phyloP scores from a whole-genome alignment of 495 filamentous ascomycete genomes.

The Xylaria castorea region DNA sequence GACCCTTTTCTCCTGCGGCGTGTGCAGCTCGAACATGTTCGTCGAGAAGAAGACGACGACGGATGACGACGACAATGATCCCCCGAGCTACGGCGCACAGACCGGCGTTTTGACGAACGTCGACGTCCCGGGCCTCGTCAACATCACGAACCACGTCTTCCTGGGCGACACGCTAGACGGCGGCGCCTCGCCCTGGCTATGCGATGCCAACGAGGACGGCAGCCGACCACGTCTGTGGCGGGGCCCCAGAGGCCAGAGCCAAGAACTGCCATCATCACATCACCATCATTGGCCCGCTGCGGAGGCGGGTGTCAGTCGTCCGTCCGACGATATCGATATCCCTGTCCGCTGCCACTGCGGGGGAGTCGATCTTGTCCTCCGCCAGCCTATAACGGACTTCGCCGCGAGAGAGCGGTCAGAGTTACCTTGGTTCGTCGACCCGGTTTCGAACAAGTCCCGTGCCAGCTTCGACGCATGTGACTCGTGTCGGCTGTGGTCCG shows the following conservation, averaged over 20 bases:
- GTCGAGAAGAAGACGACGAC: conserved; percentile 30
- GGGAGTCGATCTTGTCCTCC: conserved; percentile 51
- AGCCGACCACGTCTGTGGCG: conserved; percentile 25
- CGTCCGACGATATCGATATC: conserved; percentile 30
- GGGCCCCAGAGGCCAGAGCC: conserved; percentile 25
- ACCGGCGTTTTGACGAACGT: conserved; percentile 44
- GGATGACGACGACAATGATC: conserved; percentile 25
- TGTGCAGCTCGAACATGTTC: conserved; percentile 55
- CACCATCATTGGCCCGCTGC: neutral
- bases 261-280: conserved; percentile 27
- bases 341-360: conserved; percentile 57
- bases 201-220: conserved; percentile 37
- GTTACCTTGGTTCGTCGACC: conserved; percentile 51
- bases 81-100: conserved; percentile 35
- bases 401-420: conserved; percentile 17
- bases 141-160: conserved; percentile 49
- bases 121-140: conserved; percentile 38
- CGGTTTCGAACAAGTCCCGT: conserved; percentile 48
- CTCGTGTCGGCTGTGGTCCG: conserved; percentile 56
- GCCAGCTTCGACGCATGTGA: conserved; percentile 56
- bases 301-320: neutral
- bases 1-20: conserved; percentile 51
- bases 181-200: conserved; percentile 49
- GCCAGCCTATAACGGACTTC: conserved; percentile 35
- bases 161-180: conserved; percentile 54